phyloP scores from a whole-genome alignment of 345 rosid species.

The Lepidium sativum region DNA sequence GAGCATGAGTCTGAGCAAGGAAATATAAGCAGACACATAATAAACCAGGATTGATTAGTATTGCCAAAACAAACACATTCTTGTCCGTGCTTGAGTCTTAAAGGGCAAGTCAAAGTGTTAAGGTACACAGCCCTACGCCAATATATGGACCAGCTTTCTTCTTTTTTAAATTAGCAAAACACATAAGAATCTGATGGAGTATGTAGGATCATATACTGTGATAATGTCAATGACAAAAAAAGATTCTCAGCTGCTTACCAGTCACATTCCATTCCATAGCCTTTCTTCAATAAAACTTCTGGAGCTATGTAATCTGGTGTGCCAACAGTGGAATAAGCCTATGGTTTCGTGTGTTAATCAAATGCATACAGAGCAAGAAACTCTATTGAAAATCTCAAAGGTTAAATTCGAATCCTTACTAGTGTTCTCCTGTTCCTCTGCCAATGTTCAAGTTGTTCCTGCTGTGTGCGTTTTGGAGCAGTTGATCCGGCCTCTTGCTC shows the following conservation, averaged over 20 bases:
- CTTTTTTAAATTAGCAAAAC: background rate
- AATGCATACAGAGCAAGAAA: background rate
- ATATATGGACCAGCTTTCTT: background rate
- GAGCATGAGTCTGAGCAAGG: background rate
- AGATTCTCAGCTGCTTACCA: conserved; percentile 41
- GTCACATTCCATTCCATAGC: conserved; percentile 96
- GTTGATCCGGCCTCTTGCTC: conserved; percentile 34
- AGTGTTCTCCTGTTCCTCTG: conserved; percentile 57
- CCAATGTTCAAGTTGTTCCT: conserved; percentile 59
- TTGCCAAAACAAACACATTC: background rate
- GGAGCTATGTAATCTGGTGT: conserved; percentile 99
- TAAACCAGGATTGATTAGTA: background rate
- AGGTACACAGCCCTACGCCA: background rate
- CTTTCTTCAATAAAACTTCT: conserved; percentile 91
- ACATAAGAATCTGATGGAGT: background rate
- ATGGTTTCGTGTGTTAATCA: conserved; percentile 20
- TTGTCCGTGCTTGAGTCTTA: background rate
- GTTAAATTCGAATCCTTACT: conserved; percentile 27
- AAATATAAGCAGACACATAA: background rate
- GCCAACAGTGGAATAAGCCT: conserved; percentile 99
- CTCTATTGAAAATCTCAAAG: background rate
- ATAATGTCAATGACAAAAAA: background rate
- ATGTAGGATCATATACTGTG: background rate
- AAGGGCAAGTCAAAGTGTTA: background rate
- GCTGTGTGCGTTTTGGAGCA: conserved; percentile 53